Percentiles rank a stretch among this genome's conserved stretches.
Evolutionary conservation across 106 monocot genomes (phyloP).

Genomic region (Dendrobium chrysotoxum): DNA sequence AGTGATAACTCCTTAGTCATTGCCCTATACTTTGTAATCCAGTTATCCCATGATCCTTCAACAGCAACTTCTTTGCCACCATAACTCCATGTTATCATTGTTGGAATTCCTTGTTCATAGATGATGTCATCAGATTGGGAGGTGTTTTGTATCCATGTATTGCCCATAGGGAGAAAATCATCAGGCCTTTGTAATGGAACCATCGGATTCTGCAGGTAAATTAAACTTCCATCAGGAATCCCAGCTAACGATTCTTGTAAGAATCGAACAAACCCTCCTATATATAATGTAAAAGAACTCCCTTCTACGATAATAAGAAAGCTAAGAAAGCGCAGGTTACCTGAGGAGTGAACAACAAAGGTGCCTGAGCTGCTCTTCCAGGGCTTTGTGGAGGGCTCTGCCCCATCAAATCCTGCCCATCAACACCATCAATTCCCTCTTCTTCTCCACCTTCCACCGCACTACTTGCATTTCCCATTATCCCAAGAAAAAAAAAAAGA

Average conservation of each 20-base stretch:
- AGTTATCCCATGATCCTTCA: constrained; percentile 76
- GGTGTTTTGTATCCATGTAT: constrained; percentile 12
- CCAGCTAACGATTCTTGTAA: too few relatives aligned
- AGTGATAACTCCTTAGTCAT: not conserved
- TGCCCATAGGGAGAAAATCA: constrained; percentile 4
- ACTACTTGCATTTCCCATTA: constrained; percentile 26
- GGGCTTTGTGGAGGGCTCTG: constrained; percentile 31
- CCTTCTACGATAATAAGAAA: too few relatives aligned
- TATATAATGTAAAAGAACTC: too few relatives aligned
- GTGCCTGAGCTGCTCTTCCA: constrained; percentile 12
- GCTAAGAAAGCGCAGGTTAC: not conserved
- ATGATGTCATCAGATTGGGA: constrained; percentile 14
- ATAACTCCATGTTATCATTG: constrained; percentile 61
- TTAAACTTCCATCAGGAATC: too few relatives aligned
- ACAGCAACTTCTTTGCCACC: constrained; percentile 57
- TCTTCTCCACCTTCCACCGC: constrained; percentile 9
- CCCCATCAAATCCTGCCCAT: constrained; percentile 23
- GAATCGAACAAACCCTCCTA: too few relatives aligned
- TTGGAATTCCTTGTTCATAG: constrained; percentile 39
- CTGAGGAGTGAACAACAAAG: constrained; percentile 42
- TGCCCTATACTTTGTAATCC: constrained; percentile 36
- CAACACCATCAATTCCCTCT: not conserved
- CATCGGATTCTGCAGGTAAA: constrained; percentile 22
- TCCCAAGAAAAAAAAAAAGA: not conserved
- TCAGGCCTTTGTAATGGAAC: constrained; percentile 22